These are phyloP conservation scores for Fomitopsis pulvina DNA, from an alignment of 768 basidiomycete species.

Conservation along the genomic window DNA sequence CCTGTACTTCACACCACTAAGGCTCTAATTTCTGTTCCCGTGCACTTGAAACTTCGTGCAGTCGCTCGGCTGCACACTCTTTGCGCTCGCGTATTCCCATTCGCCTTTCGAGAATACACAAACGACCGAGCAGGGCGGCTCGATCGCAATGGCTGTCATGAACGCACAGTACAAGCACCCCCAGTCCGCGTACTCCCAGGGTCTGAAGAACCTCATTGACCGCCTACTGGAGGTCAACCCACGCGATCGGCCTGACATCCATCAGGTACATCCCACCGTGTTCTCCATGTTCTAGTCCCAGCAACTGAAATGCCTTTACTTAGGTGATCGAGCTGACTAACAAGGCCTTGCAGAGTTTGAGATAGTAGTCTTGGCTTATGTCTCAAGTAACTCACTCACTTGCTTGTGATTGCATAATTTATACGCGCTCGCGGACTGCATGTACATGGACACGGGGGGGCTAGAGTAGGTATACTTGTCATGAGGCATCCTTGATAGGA, in stretches of 20 bases:
- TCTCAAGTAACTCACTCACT: background rate
- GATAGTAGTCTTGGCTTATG: constrained; percentile 13
- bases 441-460: no score
- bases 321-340: constrained; percentile 68
- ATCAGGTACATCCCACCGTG: constrained; percentile 45
- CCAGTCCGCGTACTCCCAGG: constrained; percentile 77
- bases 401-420: constrained; percentile 3
- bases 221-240: constrained; percentile 81
- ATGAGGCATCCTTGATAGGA: background rate
- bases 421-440: background rate
- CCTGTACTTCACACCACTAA: background rate
- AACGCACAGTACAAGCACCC: constrained; percentile 93
- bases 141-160: constrained; percentile 95
- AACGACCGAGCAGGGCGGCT: constrained; percentile 90
- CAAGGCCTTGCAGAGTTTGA: constrained; percentile 51
- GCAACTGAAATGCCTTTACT: background rate
- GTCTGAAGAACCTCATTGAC: constrained; percentile 76
- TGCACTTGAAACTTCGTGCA: no score
- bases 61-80: constrained; percentile 95
- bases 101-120: constrained; percentile 94
- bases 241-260: constrained; percentile 76
- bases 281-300: background rate
- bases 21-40: background rate
- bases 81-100: constrained; percentile 89
- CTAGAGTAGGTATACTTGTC: background rate